phyloP scores from a whole-genome alignment of 2,329 filamentous ascomycete genomes.

The Colletotrichum australisinense region DNA sequence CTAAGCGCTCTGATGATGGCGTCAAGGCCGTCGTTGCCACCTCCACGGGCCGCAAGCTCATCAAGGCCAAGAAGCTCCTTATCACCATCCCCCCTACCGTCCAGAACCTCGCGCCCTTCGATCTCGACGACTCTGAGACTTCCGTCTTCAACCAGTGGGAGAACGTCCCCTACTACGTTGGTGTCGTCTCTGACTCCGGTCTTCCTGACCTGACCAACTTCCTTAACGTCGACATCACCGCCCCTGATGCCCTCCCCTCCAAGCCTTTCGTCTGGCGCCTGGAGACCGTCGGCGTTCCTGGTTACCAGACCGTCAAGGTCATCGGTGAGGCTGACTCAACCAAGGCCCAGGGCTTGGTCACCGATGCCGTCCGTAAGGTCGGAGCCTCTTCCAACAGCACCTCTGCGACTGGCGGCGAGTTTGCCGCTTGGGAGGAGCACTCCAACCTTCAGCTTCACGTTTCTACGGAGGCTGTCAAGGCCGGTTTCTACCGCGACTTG shows the following conservation, averaged over 20 bases:
- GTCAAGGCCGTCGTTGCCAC: constrained; percentile 42
- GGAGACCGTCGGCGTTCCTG: constrained; percentile 36
- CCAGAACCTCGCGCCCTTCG: constrained; percentile 40
- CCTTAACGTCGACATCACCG: constrained; percentile 35
- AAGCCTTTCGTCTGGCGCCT: constrained; percentile 36
- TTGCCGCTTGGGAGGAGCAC: constrained; percentile 23
- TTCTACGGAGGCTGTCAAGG: constrained; percentile 27
- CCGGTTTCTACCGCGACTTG: constrained; percentile 30
- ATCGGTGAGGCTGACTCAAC: constrained; percentile 32
- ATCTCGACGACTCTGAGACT: constrained; percentile 40
- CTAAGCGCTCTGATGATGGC: constrained; percentile 36
- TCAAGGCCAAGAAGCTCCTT: constrained; percentile 47
- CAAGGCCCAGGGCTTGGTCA: constrained; percentile 24
- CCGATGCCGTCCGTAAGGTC: constrained; percentile 15
- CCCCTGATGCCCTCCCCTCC: constrained; percentile 21
- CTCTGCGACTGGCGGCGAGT: constrained; percentile 12
- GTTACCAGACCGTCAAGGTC: constrained; percentile 37
- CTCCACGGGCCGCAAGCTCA: constrained; percentile 39
- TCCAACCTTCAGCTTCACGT: constrained; percentile 33
- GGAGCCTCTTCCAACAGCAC: constrained; percentile 5
- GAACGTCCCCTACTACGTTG: constrained; percentile 28
- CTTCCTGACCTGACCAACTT: constrained; percentile 31
- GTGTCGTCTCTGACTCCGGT: constrained; percentile 22
- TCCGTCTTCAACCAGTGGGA: constrained; percentile 38
- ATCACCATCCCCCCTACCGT: constrained; percentile 42